phyloP scores from a whole-genome alignment of 2,329 filamentous ascomycete genomes.

The Alternaria sp. region DNA sequence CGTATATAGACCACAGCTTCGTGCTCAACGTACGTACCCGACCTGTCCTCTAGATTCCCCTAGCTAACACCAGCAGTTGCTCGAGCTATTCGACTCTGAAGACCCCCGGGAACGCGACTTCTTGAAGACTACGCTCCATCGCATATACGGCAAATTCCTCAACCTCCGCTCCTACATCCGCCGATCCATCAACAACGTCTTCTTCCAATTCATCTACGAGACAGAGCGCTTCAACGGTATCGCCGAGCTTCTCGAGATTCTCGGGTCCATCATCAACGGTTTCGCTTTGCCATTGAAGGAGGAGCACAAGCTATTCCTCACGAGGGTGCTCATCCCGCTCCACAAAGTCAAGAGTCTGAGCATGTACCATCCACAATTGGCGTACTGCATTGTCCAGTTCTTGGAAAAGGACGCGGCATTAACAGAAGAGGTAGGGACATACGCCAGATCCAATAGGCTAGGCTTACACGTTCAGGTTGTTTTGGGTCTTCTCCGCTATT shows the following conservation, averaged over 20 bases:
- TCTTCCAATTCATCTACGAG: conserved; percentile 99
- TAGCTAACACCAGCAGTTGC: conserved; percentile 61
- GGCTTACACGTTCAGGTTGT: conserved; percentile 70
- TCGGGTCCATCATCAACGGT: conserved; percentile 98
- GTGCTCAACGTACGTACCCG: conserved; percentile 71
- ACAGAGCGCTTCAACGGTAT: conserved; percentile 99
- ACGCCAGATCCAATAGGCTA: conserved; percentile 5
- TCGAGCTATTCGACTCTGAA: conserved; percentile 98
- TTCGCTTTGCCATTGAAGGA: conserved; percentile 97
- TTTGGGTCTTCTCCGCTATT: conserved; percentile 90
- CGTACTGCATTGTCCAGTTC: conserved; percentile 99
- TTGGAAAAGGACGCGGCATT: conserved; percentile 95
- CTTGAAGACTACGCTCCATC: conserved; percentile 94
- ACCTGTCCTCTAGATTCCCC: not conserved
- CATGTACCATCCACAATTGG: conserved; percentile 99
- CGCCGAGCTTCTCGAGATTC: conserved; percentile 92
- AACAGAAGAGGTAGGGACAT: conserved; percentile 81
- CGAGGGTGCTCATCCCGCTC: conserved; percentile 86
- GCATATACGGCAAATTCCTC: conserved; percentile 98
- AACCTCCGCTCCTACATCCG: conserved; percentile 97
- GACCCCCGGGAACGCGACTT: conserved; percentile 97
- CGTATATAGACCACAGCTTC: conserved; percentile 98
- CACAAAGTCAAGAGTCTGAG: conserved; percentile 99
- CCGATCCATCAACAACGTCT: conserved; percentile 99
- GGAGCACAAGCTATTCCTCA: conserved; percentile 98